Conservation (phyloP, 2,329 filamentous ascomycete genomes). For the Colletotrichum higginsianum region DNA sequence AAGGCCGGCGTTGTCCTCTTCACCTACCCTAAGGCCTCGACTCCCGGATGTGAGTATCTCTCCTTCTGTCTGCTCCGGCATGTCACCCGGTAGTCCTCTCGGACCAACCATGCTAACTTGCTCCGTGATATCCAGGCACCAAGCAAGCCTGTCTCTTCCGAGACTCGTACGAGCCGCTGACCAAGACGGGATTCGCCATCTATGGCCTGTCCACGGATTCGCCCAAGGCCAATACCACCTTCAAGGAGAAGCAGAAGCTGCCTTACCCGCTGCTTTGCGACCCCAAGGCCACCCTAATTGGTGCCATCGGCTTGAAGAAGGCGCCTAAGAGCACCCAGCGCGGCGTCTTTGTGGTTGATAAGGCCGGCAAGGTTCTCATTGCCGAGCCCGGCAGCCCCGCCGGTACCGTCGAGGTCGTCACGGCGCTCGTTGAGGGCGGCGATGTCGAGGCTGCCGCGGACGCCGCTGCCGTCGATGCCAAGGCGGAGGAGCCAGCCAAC, state of each 20-base stretch:
- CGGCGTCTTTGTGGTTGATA: constrained; percentile 90
- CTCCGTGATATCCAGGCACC: constrained; percentile 74
- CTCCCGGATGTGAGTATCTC: constrained; percentile 86
- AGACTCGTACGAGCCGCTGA: constrained; percentile 84
- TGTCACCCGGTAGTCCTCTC: background rate
- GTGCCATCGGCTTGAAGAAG: constrained; percentile 92
- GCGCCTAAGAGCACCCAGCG: constrained; percentile 83
- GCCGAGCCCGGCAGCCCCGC: constrained; percentile 82
- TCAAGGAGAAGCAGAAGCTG: constrained; percentile 91
- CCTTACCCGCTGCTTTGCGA: constrained; percentile 93
- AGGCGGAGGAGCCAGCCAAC: constrained; percentile 50
- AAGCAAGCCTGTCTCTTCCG: constrained; percentile 95
- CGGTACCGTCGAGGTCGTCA: constrained; percentile 83
- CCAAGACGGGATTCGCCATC: constrained; percentile 84
- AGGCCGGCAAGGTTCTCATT: constrained; percentile 84
- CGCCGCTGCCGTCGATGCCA: constrained; percentile 45
- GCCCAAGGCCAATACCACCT: constrained; percentile 91
- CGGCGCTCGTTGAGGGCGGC: constrained; percentile 72
- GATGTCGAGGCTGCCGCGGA: constrained; percentile 46
- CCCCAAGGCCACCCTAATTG: constrained; percentile 79
- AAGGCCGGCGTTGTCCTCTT: constrained; percentile 91
- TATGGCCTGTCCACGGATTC: constrained; percentile 92
- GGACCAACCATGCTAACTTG: constrained; percentile 17
- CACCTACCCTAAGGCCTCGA: constrained; percentile 95
- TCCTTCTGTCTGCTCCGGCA: background rate